A percentile compares a stretch with the other conserved stretches of the same genome.
These are phyloP conservation scores for Fusarium robinianum DNA, from an alignment of 2,329 filamentous ascomycete genomes.

Conservation along the genomic window DNA sequence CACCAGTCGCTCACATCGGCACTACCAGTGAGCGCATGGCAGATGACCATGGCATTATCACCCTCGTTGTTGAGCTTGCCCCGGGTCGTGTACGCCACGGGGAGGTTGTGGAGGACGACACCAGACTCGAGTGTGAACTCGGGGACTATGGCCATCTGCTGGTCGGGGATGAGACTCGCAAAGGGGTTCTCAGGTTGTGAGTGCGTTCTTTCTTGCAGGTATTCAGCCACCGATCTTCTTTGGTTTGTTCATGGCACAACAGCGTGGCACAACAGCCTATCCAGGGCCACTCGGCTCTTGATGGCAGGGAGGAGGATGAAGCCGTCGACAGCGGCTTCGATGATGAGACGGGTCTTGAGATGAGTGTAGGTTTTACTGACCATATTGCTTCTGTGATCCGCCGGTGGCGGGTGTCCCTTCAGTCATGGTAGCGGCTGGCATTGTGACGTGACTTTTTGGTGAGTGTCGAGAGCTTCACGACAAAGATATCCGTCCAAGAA, in stretches of 20 bases:
- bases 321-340: too few relatives aligned
- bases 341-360: background rate
- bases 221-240: slow-evolving; percentile 61
- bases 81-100: slow-evolving; percentile 69
- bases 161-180: slow-evolving; percentile 81
- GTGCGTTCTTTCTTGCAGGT: slow-evolving; percentile 65
- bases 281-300: background rate
- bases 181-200: slow-evolving; percentile 92
- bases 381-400: slow-evolving; percentile 33
- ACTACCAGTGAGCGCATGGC: slow-evolving; percentile 83
- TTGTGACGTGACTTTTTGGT: slow-evolving; percentile 13
- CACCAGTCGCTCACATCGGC: slow-evolving; percentile 88
- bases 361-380: slow-evolving; percentile 35
- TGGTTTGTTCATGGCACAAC: too few relatives aligned
- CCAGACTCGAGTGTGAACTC: slow-evolving; percentile 93
- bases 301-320: too few relatives aligned
- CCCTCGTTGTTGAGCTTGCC: slow-evolving; percentile 62
- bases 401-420: slow-evolving; percentile 27
- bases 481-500: slow-evolving; percentile 10
- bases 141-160: slow-evolving; percentile 83
- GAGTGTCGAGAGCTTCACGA: slow-evolving; percentile 6
- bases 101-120: slow-evolving; percentile 76
- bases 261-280: too few relatives aligned
- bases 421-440: slow-evolving; percentile 32
- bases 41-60: slow-evolving; percentile 75